These are phyloP conservation scores for Volvox africanus DNA, from an alignment of 139 green algal species.

Conservation along the genomic window DNA sequence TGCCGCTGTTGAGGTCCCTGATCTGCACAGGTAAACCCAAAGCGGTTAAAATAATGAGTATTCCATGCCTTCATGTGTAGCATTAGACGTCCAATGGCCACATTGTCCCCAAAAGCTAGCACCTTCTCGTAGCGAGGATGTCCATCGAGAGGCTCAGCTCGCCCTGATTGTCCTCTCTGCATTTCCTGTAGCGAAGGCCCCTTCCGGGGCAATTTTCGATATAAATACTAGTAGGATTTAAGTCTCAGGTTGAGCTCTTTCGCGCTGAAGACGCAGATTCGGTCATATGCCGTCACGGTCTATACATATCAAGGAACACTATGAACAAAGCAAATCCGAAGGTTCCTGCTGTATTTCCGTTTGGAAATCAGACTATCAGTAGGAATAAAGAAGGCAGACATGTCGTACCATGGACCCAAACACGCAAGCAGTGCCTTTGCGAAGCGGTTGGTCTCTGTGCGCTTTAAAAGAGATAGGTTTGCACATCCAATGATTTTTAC, in stretches of 20 bases:
- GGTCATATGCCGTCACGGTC: neutral
- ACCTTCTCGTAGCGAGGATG: slow-evolving; percentile 76
- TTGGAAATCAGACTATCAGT: too few relatives aligned
- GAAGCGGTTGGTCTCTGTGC: too few relatives aligned
- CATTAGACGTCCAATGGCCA: neutral
- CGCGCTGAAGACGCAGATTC: neutral
- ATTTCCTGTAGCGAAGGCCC: neutral
- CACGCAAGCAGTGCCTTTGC: too few relatives aligned
- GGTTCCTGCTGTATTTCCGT: too few relatives aligned
- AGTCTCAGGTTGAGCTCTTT: neutral
- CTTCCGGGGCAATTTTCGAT: neutral
- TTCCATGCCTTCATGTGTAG: neutral
- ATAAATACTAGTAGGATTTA: neutral
- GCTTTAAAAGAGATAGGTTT: too few relatives aligned
- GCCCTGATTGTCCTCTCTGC: neutral
- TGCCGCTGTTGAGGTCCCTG: slow-evolving; percentile 80
- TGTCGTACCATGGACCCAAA: too few relatives aligned
- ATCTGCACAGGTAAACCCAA: slow-evolving; percentile 46
- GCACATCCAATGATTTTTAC: too few relatives aligned
- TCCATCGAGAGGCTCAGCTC: slow-evolving; percentile 61
- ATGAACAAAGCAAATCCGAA: too few relatives aligned
- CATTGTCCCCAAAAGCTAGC: neutral
- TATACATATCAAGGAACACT: too few relatives aligned
- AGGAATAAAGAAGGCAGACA: too few relatives aligned
- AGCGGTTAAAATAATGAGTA: neutral